Evolutionary conservation across 192 early-diverging fungal species (phyloP).

Genomic region (Gigaspora rosea): DNA sequence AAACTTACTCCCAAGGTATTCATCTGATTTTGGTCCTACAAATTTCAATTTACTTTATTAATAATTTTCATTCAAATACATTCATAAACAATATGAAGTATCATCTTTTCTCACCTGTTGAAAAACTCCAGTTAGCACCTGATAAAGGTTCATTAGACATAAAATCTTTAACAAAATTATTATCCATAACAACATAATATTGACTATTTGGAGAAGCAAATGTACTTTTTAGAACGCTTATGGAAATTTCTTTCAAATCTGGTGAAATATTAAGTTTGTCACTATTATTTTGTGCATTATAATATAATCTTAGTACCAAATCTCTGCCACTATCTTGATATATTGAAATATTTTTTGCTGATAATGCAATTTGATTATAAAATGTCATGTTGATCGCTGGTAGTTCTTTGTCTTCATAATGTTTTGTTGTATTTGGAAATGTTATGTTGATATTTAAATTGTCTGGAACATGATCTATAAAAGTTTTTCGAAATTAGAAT

Average conservation of each 20-base stretch:
- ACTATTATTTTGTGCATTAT: not conserved
- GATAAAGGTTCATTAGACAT: not conserved
- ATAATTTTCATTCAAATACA: too few relatives aligned
- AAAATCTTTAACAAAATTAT: slow-evolving; percentile 16
- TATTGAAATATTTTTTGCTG: slow-evolving; percentile 13
- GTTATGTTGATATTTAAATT: too few relatives aligned
- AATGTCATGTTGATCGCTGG: too few relatives aligned
- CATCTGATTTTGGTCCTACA: too few relatives aligned
- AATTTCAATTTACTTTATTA: too few relatives aligned
- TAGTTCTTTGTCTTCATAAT: too few relatives aligned
- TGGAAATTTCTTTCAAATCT: not conserved
- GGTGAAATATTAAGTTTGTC: not conserved
- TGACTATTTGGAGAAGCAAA: not conserved
- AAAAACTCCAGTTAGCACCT: not conserved
- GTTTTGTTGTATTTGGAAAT: too few relatives aligned
- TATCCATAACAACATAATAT: slow-evolving; percentile 23
- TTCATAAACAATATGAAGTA: not conserved
- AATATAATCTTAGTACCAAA: not conserved
- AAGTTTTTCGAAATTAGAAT: too few relatives aligned
- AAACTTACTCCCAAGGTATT: too few relatives aligned
- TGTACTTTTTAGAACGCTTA: not conserved
- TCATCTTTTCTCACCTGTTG: not conserved
- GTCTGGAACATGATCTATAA: too few relatives aligned
- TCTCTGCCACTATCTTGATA: not conserved
- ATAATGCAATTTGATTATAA: not conserved